phyloP scores from a whole-genome alignment of 352 stramenopile species.

The Pythium diclinum region DNA sequence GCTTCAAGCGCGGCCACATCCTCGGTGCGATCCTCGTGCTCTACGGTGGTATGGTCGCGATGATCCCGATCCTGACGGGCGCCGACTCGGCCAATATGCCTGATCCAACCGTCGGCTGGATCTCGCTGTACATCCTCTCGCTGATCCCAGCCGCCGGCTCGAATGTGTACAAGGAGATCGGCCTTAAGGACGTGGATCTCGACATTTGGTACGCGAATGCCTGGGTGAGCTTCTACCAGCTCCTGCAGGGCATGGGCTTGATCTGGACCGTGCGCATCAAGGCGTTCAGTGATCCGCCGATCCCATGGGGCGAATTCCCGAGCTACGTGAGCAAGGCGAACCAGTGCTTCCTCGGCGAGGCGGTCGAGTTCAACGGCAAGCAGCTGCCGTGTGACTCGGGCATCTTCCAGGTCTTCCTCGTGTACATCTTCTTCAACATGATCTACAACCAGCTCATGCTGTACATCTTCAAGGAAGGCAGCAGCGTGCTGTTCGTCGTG shows the following conservation, averaged over 20 bases:
- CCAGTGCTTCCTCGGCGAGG: conserved; percentile 70
- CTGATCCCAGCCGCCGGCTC: conserved; percentile 63
- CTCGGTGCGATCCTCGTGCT: conserved; percentile 82
- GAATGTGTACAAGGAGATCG: conserved; percentile 90
- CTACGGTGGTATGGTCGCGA: conserved; percentile 81
- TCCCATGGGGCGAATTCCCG: conserved; percentile 69
- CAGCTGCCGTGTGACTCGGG: conserved; percentile 55
- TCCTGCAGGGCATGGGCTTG: conserved; percentile 61
- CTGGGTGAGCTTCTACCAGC: conserved; percentile 84
- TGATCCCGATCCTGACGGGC: conserved; percentile 77
- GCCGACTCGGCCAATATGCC: conserved; percentile 65
- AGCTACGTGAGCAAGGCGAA: conserved; percentile 67
- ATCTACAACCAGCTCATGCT: conserved; percentile 89
- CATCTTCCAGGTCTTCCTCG: conserved; percentile 70
- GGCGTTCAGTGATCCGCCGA: conserved; percentile 74
- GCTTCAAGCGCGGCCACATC: conserved; percentile 82
- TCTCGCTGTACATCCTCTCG: conserved; percentile 74
- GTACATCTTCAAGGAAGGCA: conserved; percentile 89
- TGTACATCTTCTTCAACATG: conserved; percentile 88
- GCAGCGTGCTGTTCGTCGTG: conserved; percentile 85
- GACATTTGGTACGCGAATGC: conserved; percentile 89
- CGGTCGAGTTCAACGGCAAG: conserved; percentile 64
- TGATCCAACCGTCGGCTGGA: conserved; percentile 73
- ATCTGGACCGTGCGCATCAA: conserved; percentile 81
- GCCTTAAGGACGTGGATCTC: conserved; percentile 82